A percentile compares a stretch with the other conserved stretches of the same genome.
Conservation (phyloP, 495 filamentous ascomycete species). For the Penicillium paradoxum region DNA sequence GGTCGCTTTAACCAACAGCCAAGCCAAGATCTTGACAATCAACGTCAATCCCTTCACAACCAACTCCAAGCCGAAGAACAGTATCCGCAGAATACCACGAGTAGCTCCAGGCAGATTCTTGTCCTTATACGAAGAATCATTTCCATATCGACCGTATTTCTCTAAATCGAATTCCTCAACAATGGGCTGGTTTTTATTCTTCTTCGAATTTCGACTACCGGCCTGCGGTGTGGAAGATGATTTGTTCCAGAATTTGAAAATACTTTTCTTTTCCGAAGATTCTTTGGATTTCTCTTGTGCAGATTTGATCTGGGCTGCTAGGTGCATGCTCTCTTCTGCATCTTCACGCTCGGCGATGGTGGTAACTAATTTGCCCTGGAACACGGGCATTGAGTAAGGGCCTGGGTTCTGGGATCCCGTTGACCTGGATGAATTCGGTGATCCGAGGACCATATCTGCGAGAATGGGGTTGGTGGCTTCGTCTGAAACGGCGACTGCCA, state of each 20-base stretch:
- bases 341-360: conserved; percentile 44
- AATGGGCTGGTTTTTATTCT: conserved; percentile 23
- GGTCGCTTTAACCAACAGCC: conserved; percentile 35
- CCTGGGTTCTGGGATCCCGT: not conserved
- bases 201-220: conserved; percentile 14
- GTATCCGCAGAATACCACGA: conserved; percentile 28
- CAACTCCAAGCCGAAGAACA: conserved; percentile 39
- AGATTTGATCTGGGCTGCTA: conserved; percentile 31
- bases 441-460: conserved; percentile 31
- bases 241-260: conserved; percentile 24
- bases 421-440: conserved; percentile 8
- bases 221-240: not conserved
- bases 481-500: conserved; percentile 64
- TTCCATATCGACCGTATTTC: conserved; percentile 38
- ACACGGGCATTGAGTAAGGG: conserved; percentile 11
- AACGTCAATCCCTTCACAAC: conserved; percentile 32
- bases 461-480: conserved; percentile 40
- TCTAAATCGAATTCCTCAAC: conserved; percentile 46
- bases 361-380: conserved; percentile 30
- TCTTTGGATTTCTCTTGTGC: conserved; percentile 8
- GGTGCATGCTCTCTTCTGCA: conserved; percentile 27
- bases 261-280: conserved; percentile 8
- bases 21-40: conserved; percentile 36
- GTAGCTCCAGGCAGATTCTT: conserved; percentile 37
- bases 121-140: conserved; percentile 31